Evolutionary conservation across 2,329 filamentous ascomycete genomes (phyloP), one percentile per base, ranked within the genome.

Genomic region (Fusarium sp.): DNA sequence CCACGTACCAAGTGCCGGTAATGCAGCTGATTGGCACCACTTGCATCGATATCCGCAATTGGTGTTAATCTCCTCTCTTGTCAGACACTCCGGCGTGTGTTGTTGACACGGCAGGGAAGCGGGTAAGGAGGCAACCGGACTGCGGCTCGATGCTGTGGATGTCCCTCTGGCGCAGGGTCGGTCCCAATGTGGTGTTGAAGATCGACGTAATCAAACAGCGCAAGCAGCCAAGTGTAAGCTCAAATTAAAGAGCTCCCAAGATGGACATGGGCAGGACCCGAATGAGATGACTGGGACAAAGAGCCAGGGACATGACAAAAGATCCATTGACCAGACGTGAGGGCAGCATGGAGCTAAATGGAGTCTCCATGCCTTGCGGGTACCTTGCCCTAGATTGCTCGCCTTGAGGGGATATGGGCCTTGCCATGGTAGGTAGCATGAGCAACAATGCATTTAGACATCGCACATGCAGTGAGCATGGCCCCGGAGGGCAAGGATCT

Each of bases 381-480:
- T 66, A 78, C 73, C 57, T 64, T 58, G 60, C 64, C 56, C 62
- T 57, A 77, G 67, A 59, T 60, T 53, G 59, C 68, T 72, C 44
- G 57, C 68, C 59, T 66, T 20, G 58, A 51, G 61, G 61, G 44
- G 35, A 72, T 57, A 44, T 49, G 24, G 42, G 36, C 42, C 20
- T 44, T 44, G 42, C 42, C 42, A 46, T 46, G 42, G 42, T 46
- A 46, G 42, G 57, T 71, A 76, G 63, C 64, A 62, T 57, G 71
- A 75, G 67, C 60, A 75, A 72, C 76, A 67, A 74, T 78, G 70
- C 72, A 73, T 70, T 67, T 57, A 66, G 58, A 68, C 59, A 69
- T 73, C 67, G 66, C 64, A 72, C 66, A 75, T 77, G 73, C 73
- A 76, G 67, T 66, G 56, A 68, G 70, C 71, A 62, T 64, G 71